phyloP scores from a whole-genome alignment of 805 yeast species.

The Maudiozyma pseudohumilis region DNA sequence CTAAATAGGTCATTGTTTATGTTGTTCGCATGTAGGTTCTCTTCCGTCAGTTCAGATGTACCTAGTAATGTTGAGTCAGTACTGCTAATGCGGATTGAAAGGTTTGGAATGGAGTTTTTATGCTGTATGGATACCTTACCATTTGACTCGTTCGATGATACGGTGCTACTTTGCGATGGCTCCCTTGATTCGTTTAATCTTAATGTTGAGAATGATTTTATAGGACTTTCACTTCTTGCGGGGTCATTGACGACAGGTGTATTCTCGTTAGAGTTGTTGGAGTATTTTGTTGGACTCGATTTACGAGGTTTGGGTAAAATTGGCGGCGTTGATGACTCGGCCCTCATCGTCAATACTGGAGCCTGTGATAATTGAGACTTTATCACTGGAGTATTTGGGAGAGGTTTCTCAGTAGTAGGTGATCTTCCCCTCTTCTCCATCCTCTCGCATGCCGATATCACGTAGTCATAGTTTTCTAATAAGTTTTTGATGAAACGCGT shows the following conservation, averaged over 20 bases:
- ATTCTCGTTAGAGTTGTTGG: conserved; percentile 1
- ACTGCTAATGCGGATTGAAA: conserved; percentile 13
- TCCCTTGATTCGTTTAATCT: conserved; percentile 3
- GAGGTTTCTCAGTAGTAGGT: conserved; percentile 1
- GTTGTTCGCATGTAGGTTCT: neutral
- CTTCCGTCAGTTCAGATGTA: conserved; percentile 3
- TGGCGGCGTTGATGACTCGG: conserved; percentile 10
- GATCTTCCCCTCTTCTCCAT: conserved; percentile 5
- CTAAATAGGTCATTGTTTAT: neutral
- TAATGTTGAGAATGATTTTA: conserved; percentile 7
- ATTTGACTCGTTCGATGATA: conserved; percentile 9
- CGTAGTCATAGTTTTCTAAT: conserved; percentile 39
- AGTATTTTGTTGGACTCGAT: conserved; percentile 17
- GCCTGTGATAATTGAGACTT: neutral
- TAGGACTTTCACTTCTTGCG: conserved; percentile 7
- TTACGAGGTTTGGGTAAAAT: conserved; percentile 22
- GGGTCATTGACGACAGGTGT: conserved; percentile 5
- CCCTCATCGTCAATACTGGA: neutral
- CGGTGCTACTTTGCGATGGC: neutral
- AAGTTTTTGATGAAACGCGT: conserved; percentile 44
- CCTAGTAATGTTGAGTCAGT: conserved; percentile 8
- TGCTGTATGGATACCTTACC: conserved; percentile 4
- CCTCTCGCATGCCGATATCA: conserved; percentile 16
- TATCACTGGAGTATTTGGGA: neutral
- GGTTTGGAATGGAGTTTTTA: conserved; percentile 6